Evolutionary conservation across 768 basidiomycete genomes (phyloP).

Genomic region (Kwoniella bestiolae): DNA sequence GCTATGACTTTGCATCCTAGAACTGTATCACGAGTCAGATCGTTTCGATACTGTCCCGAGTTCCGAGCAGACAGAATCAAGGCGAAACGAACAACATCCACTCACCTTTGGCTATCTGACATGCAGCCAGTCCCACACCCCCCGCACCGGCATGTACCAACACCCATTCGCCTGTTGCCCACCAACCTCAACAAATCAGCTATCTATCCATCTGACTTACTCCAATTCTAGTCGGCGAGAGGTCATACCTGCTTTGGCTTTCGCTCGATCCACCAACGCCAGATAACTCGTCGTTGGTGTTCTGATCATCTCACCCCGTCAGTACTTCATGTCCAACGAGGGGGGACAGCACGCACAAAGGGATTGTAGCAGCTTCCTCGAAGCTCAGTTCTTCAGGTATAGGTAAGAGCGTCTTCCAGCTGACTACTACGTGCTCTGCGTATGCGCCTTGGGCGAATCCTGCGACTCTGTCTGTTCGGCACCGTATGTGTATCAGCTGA

Average conservation of each 20-base stretch:
- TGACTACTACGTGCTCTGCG: conserved; percentile 72
- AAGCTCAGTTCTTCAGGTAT: conserved; percentile 77
- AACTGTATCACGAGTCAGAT: too few relatives aligned
- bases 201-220: too few relatives aligned
- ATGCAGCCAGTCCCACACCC: conserved; percentile 88
- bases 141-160: conserved; percentile 95
- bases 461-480: conserved; percentile 73
- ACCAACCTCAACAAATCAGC: too few relatives aligned
- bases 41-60: too few relatives aligned
- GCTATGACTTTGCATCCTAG: conserved; percentile 94
- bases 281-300: conserved; percentile 86
- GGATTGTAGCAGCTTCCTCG: conserved; percentile 85
- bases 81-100: neutral
- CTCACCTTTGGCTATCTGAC: conserved; percentile 88
- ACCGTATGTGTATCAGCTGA: neutral
- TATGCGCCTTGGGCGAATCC: conserved; percentile 78
- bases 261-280: conserved; percentile 80
- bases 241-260: conserved; percentile 70
- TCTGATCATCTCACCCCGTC: conserved; percentile 10
- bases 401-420: conserved; percentile 63
- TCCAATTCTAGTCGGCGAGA: neutral
- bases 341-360: conserved; percentile 57
- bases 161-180: conserved; percentile 81
- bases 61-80: too few relatives aligned
- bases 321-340: neutral